Evolutionary conservation across 2,329 filamentous ascomycete genomes (phyloP).

Genomic region (Pyricularia sp.): DNA sequence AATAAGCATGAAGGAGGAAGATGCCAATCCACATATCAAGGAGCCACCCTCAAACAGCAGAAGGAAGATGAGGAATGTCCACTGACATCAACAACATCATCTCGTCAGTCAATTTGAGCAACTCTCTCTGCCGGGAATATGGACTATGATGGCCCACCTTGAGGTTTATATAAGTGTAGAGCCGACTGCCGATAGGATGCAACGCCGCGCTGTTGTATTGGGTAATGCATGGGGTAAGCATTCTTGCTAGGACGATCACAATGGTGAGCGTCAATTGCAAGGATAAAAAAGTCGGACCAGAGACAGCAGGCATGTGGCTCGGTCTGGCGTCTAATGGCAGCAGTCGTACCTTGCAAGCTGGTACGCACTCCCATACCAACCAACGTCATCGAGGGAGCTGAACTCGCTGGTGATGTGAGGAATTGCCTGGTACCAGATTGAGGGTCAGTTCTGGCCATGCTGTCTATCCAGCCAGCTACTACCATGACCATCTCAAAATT

Average conservation of each 20-base stretch:
- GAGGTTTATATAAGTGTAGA: constrained; percentile 10
- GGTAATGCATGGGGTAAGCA: constrained; percentile 8
- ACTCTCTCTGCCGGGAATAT: constrained; percentile 16
- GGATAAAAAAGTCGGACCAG: neutral
- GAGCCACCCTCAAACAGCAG: constrained; percentile 46
- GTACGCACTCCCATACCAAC: constrained; percentile 14
- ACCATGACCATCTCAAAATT: too few relatives aligned
- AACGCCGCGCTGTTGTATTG: constrained; percentile 5
- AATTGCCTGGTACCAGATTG: constrained; percentile 7
- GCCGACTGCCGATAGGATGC: constrained; percentile 14
- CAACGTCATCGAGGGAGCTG: constrained; percentile 10
- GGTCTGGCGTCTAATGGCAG: neutral
- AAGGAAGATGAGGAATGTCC: constrained; percentile 31
- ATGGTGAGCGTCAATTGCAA: neutral
- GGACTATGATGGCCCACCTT: neutral
- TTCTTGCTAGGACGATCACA: constrained; percentile 6
- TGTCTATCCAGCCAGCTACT: neutral
- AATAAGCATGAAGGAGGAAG: constrained; percentile 41
- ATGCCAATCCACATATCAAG: constrained; percentile 40
- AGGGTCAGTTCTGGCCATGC: neutral
- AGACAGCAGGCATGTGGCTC: neutral
- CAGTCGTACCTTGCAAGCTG: constrained; percentile 7
- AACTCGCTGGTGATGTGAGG: constrained; percentile 14
- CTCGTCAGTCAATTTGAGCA: constrained; percentile 2
- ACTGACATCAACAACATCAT: constrained; percentile 10